Evolutionary conservation across 305 asterid species (phyloP).

Genomic region (Fraxinus angustifolia): DNA sequence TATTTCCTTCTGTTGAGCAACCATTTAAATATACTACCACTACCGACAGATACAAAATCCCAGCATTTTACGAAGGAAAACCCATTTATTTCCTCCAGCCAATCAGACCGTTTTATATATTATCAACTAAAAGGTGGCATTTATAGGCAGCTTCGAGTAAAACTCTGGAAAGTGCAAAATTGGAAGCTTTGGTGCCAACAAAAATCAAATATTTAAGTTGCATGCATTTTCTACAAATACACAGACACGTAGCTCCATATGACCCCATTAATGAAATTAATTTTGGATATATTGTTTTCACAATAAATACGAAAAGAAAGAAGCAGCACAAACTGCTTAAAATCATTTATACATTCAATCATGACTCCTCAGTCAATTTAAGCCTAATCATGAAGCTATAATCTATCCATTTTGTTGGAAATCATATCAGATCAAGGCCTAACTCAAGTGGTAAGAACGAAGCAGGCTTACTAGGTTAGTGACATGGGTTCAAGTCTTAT

Average conservation of each 20-base stretch:
- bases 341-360: too few relatives aligned
- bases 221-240: not conserved
- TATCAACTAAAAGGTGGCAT: too few relatives aligned
- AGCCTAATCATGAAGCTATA: not conserved
- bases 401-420: not conserved
- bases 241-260: not conserved
- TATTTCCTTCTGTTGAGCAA: too few relatives aligned
- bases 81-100: not conserved
- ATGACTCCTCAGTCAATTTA: not conserved
- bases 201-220: not conserved
- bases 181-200: not conserved
- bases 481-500: too few relatives aligned
- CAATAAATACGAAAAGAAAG: not conserved
- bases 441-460: not conserved
- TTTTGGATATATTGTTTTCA: not conserved
- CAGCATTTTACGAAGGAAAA: too few relatives aligned
- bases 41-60: too few relatives aligned
- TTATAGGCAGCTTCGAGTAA: not conserved
- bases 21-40: too few relatives aligned
- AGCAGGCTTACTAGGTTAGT: too few relatives aligned
- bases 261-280: not conserved
- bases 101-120: not conserved
- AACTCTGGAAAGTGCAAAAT: not conserved
- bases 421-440: not conserved
- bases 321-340: not conserved